Evolutionary conservation across 176 grass and related monocot species (phyloP).

Genomic region (Metroxylon sagu): DNA sequence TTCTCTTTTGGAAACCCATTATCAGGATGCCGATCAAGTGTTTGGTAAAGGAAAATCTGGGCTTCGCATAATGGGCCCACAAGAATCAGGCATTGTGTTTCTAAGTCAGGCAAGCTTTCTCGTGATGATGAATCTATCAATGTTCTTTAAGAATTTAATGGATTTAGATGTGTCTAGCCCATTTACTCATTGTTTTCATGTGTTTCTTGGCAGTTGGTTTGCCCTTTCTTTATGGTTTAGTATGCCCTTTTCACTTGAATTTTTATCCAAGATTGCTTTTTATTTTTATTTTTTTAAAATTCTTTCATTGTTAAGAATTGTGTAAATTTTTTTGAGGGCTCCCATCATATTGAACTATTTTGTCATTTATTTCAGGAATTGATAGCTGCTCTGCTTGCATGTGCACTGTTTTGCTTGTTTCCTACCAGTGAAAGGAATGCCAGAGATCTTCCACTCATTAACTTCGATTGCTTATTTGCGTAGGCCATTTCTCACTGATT

Average conservation of each 20-base stretch:
- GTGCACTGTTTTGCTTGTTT: conserved; percentile 83
- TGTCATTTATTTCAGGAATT: conserved; percentile 37
- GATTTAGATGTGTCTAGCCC: background rate
- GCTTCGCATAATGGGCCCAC: conserved; percentile 45
- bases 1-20: conserved; percentile 62
- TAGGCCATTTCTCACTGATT: conserved; percentile 19
- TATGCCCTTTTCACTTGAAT: background rate
- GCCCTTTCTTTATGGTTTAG: background rate
- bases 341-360: too few relatives aligned
- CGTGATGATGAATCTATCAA: background rate
- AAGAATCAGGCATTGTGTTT: conserved; percentile 48
- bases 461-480: conserved; percentile 72
- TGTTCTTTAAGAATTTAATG: background rate
- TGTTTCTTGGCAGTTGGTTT: background rate
- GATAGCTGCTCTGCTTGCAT: conserved; percentile 62
- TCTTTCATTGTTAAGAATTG: too few relatives aligned
- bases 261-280: background rate
- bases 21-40: conserved; percentile 28
- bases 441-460: conserved; percentile 50
- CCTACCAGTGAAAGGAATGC: conserved; percentile 44
- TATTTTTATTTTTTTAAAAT: too few relatives aligned
- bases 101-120: conserved; percentile 36
- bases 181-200: background rate
- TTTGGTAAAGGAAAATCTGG: conserved; percentile 25
- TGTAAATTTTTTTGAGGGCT: too few relatives aligned